Conservation (phyloP, 257 asterid species). For the Solanum rostratum region DNA sequence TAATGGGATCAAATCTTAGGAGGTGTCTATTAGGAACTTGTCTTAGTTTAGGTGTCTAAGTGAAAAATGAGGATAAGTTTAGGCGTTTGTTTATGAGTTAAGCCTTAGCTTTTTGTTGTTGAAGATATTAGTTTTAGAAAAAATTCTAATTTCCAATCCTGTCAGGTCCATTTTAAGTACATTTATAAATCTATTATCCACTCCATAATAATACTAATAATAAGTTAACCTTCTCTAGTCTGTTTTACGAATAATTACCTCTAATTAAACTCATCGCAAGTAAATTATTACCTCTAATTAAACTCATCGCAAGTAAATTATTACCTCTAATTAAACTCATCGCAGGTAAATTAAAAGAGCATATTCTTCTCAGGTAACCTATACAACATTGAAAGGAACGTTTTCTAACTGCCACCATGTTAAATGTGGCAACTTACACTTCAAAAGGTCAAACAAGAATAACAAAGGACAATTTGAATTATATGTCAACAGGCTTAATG, state of each 20-base stretch:
- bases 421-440: neutral
- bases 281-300: no score
- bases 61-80: no score
- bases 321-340: neutral
- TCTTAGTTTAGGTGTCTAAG: no score
- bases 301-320: neutral
- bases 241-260: neutral
- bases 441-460: neutral
- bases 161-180: neutral
- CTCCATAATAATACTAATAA: neutral
- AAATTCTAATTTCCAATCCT: neutral
- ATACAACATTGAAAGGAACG: neutral
- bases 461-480: neutral
- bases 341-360: neutral
- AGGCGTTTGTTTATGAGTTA: no score
- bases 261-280: neutral
- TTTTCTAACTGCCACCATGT: neutral
- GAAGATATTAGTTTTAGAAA: neutral
- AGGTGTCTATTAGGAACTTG: no score
- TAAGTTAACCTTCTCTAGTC: neutral
- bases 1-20: no score
- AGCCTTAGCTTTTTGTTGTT: no score
- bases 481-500: neutral
- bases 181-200: neutral
- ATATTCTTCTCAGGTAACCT: neutral